Evolutionary conservation across 108 stramenopile genomes (phyloP), one percentile per base, ranked within the genome.

Genomic region (Cyclotella sp.): DNA sequence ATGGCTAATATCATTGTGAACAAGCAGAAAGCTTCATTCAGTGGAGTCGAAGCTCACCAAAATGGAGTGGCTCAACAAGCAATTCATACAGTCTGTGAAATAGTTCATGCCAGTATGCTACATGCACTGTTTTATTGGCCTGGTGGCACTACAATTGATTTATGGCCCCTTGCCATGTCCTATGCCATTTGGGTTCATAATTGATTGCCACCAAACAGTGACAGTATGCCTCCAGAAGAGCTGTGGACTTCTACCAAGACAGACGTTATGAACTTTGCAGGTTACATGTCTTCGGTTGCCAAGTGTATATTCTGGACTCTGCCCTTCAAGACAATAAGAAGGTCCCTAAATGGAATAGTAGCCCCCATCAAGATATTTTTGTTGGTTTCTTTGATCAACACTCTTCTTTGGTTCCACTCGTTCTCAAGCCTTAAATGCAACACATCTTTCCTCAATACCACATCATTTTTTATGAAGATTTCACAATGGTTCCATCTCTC

Each of bases 1-100:
- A 72, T n/a, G 41, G 29, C 24, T 14, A 0, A 27, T 14, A 61
- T 39, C 46, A 73, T 14, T 22, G 19, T 15, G 0, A 39, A 47
- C 13, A 54, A 60, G 0, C 88, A 86, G 61, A 63, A 30, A 21
- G 19, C 73, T 9, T 43, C 21, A 1, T 80, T 83, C 52, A 60
- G 64, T 19, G 83, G 86, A 8, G 83, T 86, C 13, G 82, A 85
- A n/a, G 85, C 89, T 51, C 86, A 90, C 60, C 89, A 90, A 57
- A 90, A 90, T 73, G 83, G 82, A 16, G 55, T 73, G 9, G 89
- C 86, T 18, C 84, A 89, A 45, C 60, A 78, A 0, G 78, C 74
- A 26, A 83, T 85, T 44, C 70, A 68, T 58, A 85, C 82, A 0
- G 63, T 84, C 14, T 45, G 69, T 13, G 16, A 46, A 9, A 69